These are phyloP conservation scores for Wallacemonas rigidus DNA, from an alignment of 208 protist species.

Conservation along the genomic window DNA sequence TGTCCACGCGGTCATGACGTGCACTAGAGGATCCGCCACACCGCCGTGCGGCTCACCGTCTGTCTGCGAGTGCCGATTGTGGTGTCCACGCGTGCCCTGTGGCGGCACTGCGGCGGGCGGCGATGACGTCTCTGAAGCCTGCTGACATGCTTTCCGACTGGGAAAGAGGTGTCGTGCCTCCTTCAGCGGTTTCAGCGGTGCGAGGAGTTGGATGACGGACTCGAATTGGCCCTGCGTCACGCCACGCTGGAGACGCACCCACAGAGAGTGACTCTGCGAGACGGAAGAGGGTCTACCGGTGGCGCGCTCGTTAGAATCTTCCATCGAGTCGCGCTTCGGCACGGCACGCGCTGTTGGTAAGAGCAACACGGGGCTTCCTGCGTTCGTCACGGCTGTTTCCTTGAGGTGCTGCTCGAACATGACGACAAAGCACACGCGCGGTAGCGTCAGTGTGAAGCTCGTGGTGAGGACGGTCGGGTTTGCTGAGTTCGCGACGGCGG, in stretches of 20 bases:
- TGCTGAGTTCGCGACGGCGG: no score
- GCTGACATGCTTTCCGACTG: neutral
- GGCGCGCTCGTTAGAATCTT: conserved; percentile 13
- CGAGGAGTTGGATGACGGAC: conserved; percentile 13
- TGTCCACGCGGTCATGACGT: conserved; percentile 2
- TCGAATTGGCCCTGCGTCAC: conserved; percentile 2
- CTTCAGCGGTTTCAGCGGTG: conserved; percentile 11
- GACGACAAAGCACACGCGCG: neutral
- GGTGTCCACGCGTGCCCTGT: no score
- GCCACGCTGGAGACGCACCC: conserved; percentile 11
- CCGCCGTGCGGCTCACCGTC: neutral
- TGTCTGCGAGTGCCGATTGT: conserved; percentile 1
- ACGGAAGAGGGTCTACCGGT: neutral
- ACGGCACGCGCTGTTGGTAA: neutral
- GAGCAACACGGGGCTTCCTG: neutral
- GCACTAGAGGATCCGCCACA: neutral
- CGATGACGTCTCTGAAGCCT: neutral
- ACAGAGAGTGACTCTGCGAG: conserved; percentile 12
- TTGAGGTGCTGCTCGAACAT: conserved; percentile 11
- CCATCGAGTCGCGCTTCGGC: conserved; percentile 3
- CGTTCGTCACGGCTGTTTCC: neutral
- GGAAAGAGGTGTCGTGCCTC: conserved; percentile 2
- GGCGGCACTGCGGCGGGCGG: neutral
- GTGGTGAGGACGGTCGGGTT: neutral
- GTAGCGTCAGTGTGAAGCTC: conserved; percentile 4